These are phyloP conservation scores for Nothophaeocryptopus gaeumannii DNA, from an alignment of 2,329 filamentous ascomycete species.

Conservation along the genomic window DNA sequence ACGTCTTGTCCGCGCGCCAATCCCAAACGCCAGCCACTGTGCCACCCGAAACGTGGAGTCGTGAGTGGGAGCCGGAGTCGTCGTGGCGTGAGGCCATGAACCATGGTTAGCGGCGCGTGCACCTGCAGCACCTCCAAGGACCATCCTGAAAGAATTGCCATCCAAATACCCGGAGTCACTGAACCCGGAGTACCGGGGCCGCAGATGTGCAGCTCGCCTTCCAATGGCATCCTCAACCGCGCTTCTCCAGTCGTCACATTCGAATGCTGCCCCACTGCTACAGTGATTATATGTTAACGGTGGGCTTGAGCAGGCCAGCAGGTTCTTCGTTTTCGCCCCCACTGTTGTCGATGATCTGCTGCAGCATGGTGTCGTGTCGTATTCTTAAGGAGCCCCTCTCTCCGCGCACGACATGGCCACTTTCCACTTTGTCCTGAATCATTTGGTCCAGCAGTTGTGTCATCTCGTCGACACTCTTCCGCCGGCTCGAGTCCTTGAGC, in stretches of 20 bases:
- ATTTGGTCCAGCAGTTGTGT: constrained; percentile 92
- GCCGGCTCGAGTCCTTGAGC: constrained; percentile 18
- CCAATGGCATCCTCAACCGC: too few relatives aligned
- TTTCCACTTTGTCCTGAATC: constrained; percentile 84
- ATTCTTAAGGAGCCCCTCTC: constrained; percentile 60
- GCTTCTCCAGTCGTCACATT: not conserved
- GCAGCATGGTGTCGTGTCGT: constrained; percentile 18
- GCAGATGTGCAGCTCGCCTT: too few relatives aligned
- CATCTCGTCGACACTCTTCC: constrained; percentile 82
- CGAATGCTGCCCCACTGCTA: too few relatives aligned
- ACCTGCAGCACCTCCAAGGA: constrained; percentile 4
- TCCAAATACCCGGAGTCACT: too few relatives aligned
- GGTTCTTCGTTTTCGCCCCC: not conserved
- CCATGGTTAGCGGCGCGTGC: constrained; percentile 14
- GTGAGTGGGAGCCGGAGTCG: not conserved
- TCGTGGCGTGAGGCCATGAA: constrained; percentile 14
- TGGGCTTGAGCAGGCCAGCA: too few relatives aligned
- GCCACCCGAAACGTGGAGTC: too few relatives aligned
- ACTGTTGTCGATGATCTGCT: constrained; percentile 12
- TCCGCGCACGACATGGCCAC: constrained; percentile 64
- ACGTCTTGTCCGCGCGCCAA: too few relatives aligned
- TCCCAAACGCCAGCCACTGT: too few relatives aligned
- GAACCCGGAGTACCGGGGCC: too few relatives aligned
- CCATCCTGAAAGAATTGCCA: not conserved
- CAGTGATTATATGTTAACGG: too few relatives aligned